Conservation (phyloP, 352 stramenopile species). For the Bremia lactucae region DNA sequence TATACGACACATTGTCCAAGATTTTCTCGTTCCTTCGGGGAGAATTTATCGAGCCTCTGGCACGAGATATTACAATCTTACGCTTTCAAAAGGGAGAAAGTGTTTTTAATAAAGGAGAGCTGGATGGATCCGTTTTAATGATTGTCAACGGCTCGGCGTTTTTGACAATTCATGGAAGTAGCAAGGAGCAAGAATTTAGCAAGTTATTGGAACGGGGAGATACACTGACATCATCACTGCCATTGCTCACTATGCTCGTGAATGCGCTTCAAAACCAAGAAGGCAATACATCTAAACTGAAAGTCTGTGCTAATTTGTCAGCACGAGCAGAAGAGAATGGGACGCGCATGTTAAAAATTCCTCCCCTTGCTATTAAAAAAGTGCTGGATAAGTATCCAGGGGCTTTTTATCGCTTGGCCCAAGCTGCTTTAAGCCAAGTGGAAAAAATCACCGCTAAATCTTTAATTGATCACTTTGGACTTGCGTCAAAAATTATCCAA, state of each 20-base stretch:
- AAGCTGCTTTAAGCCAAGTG: constrained; percentile 67
- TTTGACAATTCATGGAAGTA: constrained; percentile 46
- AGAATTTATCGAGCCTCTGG: constrained; percentile 54
- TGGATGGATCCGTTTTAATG: constrained; percentile 74
- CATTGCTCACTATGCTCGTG: constrained; percentile 49
- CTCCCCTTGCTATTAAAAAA: constrained; percentile 27
- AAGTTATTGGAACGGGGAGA: constrained; percentile 48
- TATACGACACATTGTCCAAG: constrained; percentile 73
- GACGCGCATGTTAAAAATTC: constrained; percentile 62
- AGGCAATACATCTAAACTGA: constrained; percentile 18
- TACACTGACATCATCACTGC: constrained; percentile 59
- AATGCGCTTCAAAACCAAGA: constrained; percentile 25
- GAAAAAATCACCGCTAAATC: constrained; percentile 76
- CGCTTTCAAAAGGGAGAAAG: constrained; percentile 31
- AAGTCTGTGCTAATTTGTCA: constrained; percentile 50
- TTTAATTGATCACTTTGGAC: constrained; percentile 73
- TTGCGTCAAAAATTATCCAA: constrained; percentile 33
- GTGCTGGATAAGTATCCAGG: constrained; percentile 55
- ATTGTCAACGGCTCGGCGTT: constrained; percentile 46
- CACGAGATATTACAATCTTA: constrained; percentile 48
- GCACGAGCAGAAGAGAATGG: constrained; percentile 30
- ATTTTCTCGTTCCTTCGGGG: constrained; percentile 67
- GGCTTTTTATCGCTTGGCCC: constrained; percentile 59
- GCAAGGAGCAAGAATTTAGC: constrained; percentile 27
- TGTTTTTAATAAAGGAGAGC: constrained; percentile 45